Base-by-base conservation (phyloP, 768 basidiomycete genomes). In the Calocera viscosa region DNA sequence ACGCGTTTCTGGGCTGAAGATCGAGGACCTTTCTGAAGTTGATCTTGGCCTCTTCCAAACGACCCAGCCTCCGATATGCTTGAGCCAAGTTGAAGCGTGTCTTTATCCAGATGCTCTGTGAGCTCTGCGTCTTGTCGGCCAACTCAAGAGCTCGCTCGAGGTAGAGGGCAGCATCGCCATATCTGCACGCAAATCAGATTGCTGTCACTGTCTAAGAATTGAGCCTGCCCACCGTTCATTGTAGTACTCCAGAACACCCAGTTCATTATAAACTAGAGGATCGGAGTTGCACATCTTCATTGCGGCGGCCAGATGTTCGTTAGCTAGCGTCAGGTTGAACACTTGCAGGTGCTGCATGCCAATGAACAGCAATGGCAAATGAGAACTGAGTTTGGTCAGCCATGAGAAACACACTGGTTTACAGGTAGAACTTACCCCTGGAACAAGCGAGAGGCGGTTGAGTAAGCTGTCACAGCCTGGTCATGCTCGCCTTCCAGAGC, bases 261-360 rank as follows among this genome's bases (percentile, higher is more conserved):
- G 80, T 77, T 99, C 96, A 73, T 98, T 98, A 66, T 88, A 80
- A 53, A 97, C 79, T 66, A 97, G 78, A 39, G 96, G 94, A 73
- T 99, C 96, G 10, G 84, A 85, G 68, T 88, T 83, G 73, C 94
- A 94, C 79, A 94, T 87, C 2, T 81, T 77, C 70, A 86, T 79
- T 2, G 94, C 88, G 0, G 94, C 91, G 68, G 84, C 81, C 43
- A 99, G 81, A 19, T 95, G 90, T 73, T 98, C 95, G 63, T 90
- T 87, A 2, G 96, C 96, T 49, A 92, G 80, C 26, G 76, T 74
- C 69, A 85, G 81, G 69, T 97, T 92, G 32, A 88, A 89, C 7
- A 99, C 80, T 73, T 88, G 87, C 39, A 99, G 90, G 71, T 98
- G 91, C 76, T 99, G 95, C 94, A 97, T 98, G 5, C 95, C 96